Evolutionary conservation across 371 early-diverging fungal genomes (phyloP), one percentile per base, ranked within the genome.

Genomic region (Haplosporangium sp.): DNA sequence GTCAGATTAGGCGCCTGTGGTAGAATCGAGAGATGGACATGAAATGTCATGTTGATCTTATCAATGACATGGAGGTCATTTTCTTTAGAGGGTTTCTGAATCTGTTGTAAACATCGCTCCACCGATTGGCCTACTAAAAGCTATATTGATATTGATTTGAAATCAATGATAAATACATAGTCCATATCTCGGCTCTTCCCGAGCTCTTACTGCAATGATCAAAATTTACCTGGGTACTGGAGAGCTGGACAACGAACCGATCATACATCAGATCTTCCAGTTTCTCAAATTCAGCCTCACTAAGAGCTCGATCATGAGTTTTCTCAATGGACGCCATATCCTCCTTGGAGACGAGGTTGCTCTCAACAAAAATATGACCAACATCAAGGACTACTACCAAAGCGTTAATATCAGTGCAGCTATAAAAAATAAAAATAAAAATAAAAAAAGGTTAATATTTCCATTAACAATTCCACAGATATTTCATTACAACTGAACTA

Each of bases 221-320:
- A 38, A 27, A 65, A n/a, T n/a, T 19, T 79, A 94, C 92, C 87
- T 96, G 94, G 3, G 94, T 94, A 56, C 94, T 90, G 11, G 94
- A 91, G 45, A 99, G 85, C 19, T 92, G 83, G 56, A 97, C 91
- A 11, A 90, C 87, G 65, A 97, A 97, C 60, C 92, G 89, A 77
- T 99, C 99, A 74, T 98, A 98, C 88, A 98, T 93, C 4, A 97
- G 84, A 17, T 90, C 87, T 42, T 93, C 89, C 8, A 98, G 84
- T 9, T 91, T 86, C 15, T 85, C 86, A 72, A 94, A 87, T 15
- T 96, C 94, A 11, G 87, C 86, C 0, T 85, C 87, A 0, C 90
- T 88, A 67, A 93, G 83, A 9, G 88, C 88, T 7, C 86, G 69
- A 37, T 88, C 87, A 34, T 91, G 88, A 74, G 92, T 93, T 3